Conservation (phyloP, 805 yeast species). For the Candida anglica region DNA sequence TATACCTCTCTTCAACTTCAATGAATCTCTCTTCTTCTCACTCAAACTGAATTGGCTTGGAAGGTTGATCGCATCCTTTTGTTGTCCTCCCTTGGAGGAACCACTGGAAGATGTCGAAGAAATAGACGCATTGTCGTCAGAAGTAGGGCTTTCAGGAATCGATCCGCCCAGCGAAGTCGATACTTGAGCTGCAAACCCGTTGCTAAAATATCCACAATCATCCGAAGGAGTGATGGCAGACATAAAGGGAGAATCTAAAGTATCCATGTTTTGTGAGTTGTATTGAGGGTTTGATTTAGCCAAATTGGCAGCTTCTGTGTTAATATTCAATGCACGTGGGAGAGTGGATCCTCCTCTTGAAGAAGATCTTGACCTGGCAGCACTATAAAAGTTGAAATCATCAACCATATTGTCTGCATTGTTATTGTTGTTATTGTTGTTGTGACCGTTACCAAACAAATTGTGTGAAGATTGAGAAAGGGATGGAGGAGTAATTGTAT, state of each 20-base stretch:
- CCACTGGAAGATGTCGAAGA: constrained; percentile 10
- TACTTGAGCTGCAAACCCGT: constrained; percentile 8
- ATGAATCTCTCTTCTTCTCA: constrained; percentile 43
- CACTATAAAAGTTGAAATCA: constrained; percentile 21
- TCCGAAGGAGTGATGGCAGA: constrained; percentile 35
- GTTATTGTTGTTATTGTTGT: constrained; percentile 7
- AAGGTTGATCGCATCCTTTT: constrained; percentile 18
- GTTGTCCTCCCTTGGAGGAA: too few relatives aligned
- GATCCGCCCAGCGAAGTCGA: not conserved
- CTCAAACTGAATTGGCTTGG: constrained; percentile 33
- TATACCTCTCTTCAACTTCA: constrained; percentile 42
- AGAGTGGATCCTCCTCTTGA: constrained; percentile 19
- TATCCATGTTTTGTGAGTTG: constrained; percentile 7
- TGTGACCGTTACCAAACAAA: constrained; percentile 1
- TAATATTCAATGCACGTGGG: constrained; percentile 34
- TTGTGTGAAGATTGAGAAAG: constrained; percentile 5
- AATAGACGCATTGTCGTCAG: constrained; percentile 7
- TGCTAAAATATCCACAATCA: constrained; percentile 28
- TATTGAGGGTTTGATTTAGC: not conserved
- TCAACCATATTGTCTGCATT: constrained; percentile 21
- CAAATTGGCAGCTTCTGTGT: constrained; percentile 22
- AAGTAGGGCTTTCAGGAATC: constrained; percentile 11
- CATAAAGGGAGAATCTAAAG: constrained; percentile 40
- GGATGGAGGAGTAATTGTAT: constrained; percentile 11
- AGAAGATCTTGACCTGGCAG: constrained; percentile 17